Percentiles rank a stretch among this genome's conserved stretches.
Evolutionary conservation across 148 eudicot genomes (phyloP).

Genomic region (Talinum fruticosum): DNA sequence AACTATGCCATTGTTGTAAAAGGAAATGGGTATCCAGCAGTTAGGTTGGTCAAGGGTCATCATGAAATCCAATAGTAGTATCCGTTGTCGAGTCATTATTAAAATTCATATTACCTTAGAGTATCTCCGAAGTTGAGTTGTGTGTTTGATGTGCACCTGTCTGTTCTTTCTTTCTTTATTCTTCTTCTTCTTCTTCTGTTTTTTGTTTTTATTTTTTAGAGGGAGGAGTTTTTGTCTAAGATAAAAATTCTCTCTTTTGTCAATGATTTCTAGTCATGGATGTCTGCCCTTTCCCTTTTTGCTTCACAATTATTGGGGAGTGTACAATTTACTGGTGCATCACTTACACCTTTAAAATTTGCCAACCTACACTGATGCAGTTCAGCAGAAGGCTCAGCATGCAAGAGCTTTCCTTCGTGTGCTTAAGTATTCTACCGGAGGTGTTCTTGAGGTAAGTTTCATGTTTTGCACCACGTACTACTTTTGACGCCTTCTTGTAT

Average conservation of each 20-base stretch:
- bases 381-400: slow-evolving; percentile 57
- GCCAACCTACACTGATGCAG: slow-evolving; percentile 39
- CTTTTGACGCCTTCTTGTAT: neutral
- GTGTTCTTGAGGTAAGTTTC: slow-evolving; percentile 76
- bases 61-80: neutral
- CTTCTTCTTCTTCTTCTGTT: too few species aligned
- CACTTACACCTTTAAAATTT: neutral
- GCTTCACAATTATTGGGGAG: neutral
- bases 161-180: too few species aligned
- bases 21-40: neutral
- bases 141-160: neutral
- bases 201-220: too few species aligned
- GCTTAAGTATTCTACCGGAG: slow-evolving; percentile 86
- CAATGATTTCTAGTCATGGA: neutral
- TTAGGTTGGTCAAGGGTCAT: neutral
- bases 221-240: neutral
- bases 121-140: too few species aligned
- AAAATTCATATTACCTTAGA: neutral
- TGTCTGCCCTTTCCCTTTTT: neutral
- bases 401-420: slow-evolving; percentile 84
- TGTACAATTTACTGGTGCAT: neutral
- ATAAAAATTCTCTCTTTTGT: neutral
- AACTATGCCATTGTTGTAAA: neutral
- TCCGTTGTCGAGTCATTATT: neutral
- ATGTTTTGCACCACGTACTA: neutral